Evolutionary conservation across 2,329 filamentous ascomycete species (phyloP).

Genomic region (Gnomoniopsis smithogilvyi): DNA sequence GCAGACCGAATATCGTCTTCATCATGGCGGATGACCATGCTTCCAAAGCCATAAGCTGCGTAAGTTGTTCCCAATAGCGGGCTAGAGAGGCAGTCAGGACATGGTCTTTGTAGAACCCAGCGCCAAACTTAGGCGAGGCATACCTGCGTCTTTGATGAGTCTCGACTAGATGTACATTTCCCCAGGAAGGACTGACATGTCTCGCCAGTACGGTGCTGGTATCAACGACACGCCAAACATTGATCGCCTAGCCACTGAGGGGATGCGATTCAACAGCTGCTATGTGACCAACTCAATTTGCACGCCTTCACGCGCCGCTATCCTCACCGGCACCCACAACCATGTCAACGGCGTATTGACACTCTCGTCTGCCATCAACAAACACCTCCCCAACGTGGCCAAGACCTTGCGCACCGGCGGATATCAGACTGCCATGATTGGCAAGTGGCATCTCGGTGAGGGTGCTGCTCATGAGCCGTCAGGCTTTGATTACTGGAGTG

Average conservation of each 20-base stretch:
- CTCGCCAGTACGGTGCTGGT: conserved; percentile 39
- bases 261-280: conserved; percentile 50
- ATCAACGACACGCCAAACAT: conserved; percentile 51
- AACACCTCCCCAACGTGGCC: conserved; percentile 46
- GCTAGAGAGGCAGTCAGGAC: no score
- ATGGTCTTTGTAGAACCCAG: no score
- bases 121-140: not conserved
- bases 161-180: no score
- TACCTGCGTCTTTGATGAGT: no score
- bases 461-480: conserved; percentile 41
- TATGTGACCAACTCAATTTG: conserved; percentile 54
- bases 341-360: conserved; percentile 52
- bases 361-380: conserved; percentile 47
- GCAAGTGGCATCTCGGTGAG: conserved; percentile 53
- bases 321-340: conserved; percentile 48
- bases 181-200: not conserved
- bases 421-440: conserved; percentile 50
- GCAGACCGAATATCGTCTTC: conserved; percentile 41
- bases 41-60: conserved; percentile 42
- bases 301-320: conserved; percentile 47
- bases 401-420: conserved; percentile 44
- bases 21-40: conserved; percentile 56
- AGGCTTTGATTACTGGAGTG: conserved; percentile 50
- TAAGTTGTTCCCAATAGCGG: not conserved
- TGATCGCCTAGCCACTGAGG: conserved; percentile 45